Evolutionary conservation across 371 early-diverging fungal species (phyloP).

Genomic region (Phascolomyces articulosus): DNA sequence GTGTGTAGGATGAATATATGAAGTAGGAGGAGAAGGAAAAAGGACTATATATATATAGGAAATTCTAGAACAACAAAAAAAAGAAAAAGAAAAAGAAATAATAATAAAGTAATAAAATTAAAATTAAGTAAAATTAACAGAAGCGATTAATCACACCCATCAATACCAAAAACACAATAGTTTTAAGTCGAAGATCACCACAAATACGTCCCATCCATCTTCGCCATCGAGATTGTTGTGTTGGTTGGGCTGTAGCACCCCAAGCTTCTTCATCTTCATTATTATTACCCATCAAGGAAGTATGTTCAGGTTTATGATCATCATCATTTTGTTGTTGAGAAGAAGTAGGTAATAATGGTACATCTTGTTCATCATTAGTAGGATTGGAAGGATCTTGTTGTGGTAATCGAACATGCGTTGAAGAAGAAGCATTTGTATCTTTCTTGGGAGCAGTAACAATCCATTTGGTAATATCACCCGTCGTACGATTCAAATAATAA

Average conservation of each 20-base stretch:
- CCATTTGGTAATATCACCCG: constrained; percentile 54
- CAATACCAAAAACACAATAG: constrained; percentile 13
- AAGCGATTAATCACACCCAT: constrained; percentile 29
- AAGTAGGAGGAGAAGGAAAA: constrained; percentile 5
- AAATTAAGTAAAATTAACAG: constrained; percentile 17
- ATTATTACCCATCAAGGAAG: not conserved
- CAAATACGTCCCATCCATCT: constrained; percentile 1
- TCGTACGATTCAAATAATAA: constrained; percentile 53
- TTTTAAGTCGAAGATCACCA: constrained; percentile 25
- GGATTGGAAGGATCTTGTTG: constrained; percentile 1
- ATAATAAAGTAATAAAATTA: too few relatives aligned
- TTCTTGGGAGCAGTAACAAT: constrained; percentile 20
- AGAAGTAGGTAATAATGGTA: constrained; percentile 29
- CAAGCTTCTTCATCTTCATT: constrained; percentile 16
- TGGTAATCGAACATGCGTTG: not conserved
- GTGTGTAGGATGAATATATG: not conserved
- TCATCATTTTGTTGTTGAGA: not conserved
- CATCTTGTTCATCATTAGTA: constrained; percentile 22
- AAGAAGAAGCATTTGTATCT: too few relatives aligned
- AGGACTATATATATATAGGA: not conserved
- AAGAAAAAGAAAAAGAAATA: too few relatives aligned
- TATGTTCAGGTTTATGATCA: not conserved
- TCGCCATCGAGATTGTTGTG: not conserved
- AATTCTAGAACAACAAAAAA: not conserved
- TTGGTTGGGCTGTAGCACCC: not conserved